Base-by-base conservation (phyloP, 2,329 filamentous ascomycete species). In the Ophiognomonia clavigignenti-juglandacearum region DNA sequence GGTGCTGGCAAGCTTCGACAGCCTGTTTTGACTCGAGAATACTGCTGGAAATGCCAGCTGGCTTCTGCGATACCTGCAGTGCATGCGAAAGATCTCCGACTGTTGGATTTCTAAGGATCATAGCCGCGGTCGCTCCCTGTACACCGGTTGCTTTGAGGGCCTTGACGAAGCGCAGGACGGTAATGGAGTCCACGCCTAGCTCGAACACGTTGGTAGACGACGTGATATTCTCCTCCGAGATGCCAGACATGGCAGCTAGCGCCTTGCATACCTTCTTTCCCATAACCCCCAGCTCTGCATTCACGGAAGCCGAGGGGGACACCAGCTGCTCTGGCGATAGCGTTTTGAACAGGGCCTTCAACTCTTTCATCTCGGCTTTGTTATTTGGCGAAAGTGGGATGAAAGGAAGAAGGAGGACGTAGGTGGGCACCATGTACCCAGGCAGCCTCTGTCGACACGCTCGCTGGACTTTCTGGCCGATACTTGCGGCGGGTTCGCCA, bases 351-450 rank as follows among this genome's bases (percentile, higher is more conserved):
- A 95, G 65, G 0, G 67, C 64, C 48, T 78, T 83, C 3, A 96
- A 66, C 29, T 74, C 71, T 58, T 86, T 92, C 6, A 75, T 73
- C 57, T 96, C 90, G 0, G 86, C 85, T 61, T 96, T 96, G 65
- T 96, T 96, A 63, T 96, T 96, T 6, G 86, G 71, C 1, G 88
- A 95, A 0, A 96, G 71, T 0, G 91, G 91, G 45, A 96, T 82
- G 7, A 70, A 74, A 0, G 82, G 75, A 7, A 96, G 67, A 4
- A 77, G 78, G 20, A 96, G 70, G 49, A 95, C 82, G 58, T 93
- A 88, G 0, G 88, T 91, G 1, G 91, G 92, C 2, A 96, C 79
- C 91, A 96, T 96, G 62, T 96, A 96, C 0, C 76, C 78, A 0
- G 91, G 87, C 3, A 96, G 74, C 19, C 73, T 80, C 2, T 77